Evolutionary conservation across 164 flowering plant species (phyloP), one percentile per base, ranked within the genome.

Genomic region (Cinnamomum chago): DNA sequence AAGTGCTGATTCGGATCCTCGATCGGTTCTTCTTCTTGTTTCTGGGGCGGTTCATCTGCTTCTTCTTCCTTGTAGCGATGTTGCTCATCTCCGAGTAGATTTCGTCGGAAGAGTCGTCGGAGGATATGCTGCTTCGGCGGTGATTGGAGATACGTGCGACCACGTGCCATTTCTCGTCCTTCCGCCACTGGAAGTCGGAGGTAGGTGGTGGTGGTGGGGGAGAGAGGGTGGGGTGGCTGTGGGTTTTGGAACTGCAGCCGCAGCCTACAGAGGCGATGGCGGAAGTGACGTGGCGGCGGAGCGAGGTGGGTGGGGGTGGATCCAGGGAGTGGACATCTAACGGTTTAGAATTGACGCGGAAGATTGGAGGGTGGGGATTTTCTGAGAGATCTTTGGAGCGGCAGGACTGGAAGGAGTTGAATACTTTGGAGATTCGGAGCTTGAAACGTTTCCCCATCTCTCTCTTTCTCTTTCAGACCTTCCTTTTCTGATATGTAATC

Each of bases 121-220:
- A 74, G 79, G 81, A 85, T 17, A 87, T 82, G 75, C 86, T 86
- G 30, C 76, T 78, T 58, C 86, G 88, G 0, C 74, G 40, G 14
- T 74, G 71, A 2, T 76, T 71, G 25, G 67, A 27, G 51, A 78
- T 62, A 64, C 76, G 80, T 55, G 85, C 84, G 7, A 88, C 81
- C n/a, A 86, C 90, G 81, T 86, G 92, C 85, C 87, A 89, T 47
- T 82, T 81, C 23, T 79, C 88, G 1, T 88, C 86, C 67, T 78
- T 80, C 35, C 66, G 72, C 81, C 84, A 74, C 30, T 23, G 75
- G 47, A 71, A 78, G 22, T 67, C 79, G 13, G 73, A 71, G 67
- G 13, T 18, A 10, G 40, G 23, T 17, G 11, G 73, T 17, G 11
- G 73, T 60, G 67, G 47, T 40, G 47, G 0, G 1, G 47, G 47